These are phyloP conservation scores for Plasmopara viticola DNA, from an alignment of 352 stramenopile species.

Conservation along the genomic window DNA sequence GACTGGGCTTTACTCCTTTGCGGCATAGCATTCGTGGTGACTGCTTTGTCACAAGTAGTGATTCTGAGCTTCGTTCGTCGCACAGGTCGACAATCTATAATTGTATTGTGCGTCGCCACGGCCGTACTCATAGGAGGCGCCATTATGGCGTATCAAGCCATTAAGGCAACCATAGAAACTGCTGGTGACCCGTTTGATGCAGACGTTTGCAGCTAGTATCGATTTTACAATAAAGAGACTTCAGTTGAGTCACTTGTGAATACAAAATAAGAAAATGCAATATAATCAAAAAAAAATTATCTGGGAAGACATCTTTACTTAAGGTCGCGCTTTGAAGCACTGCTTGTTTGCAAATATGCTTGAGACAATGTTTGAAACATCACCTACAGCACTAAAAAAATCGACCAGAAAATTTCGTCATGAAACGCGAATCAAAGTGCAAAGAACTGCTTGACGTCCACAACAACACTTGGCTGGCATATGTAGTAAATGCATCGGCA, in stretches of 20 bases:
- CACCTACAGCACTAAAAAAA: too few relatives aligned
- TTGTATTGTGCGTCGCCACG: conserved; percentile 50
- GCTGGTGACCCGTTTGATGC: conserved; percentile 30
- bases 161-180: conserved; percentile 39
- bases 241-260: background rate
- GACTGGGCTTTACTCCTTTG: conserved; percentile 42
- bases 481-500: too few relatives aligned
- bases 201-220: conserved; percentile 32
- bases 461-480: too few relatives aligned
- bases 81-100: conserved; percentile 48
- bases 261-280: too few relatives aligned
- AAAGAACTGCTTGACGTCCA: too few relatives aligned
- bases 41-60: conserved; percentile 35
- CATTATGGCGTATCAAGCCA: conserved; percentile 51
- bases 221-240: background rate
- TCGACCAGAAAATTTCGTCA: too few relatives aligned
- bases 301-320: too few relatives aligned
- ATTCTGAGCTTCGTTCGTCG: conserved; percentile 47
- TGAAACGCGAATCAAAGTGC: too few relatives aligned
- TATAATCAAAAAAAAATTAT: too few relatives aligned
- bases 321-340: too few relatives aligned
- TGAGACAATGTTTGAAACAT: too few relatives aligned
- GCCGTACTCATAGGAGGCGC: conserved; percentile 34
- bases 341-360: too few relatives aligned
- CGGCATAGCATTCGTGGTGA: conserved; percentile 41